Conservation (phyloP, 371 early-diverging fungal genomes). For the Mortierella sp. region DNA sequence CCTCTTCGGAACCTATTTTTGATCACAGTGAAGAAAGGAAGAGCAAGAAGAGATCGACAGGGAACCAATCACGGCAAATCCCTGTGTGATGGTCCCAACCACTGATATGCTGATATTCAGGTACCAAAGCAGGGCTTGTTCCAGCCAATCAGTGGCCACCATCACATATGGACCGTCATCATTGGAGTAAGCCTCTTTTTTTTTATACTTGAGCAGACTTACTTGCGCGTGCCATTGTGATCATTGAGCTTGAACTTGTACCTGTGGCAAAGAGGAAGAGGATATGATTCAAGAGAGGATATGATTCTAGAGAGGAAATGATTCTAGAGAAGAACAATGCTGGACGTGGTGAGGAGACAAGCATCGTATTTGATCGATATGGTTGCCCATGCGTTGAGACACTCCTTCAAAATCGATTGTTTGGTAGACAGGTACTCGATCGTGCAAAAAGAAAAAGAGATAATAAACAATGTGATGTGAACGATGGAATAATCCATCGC, state of each 20-base stretch:
- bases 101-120: not conserved
- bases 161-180: not conserved
- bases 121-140: not conserved
- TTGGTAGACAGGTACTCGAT: not conserved
- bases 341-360: too few species aligned
- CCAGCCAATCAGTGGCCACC: not conserved
- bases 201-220: not conserved
- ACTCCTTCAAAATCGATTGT: not conserved
- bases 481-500: not conserved
- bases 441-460: not conserved
- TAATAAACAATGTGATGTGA: not conserved
- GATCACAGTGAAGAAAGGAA: not conserved
- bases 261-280: too few species aligned
- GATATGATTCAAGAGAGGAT: too few species aligned
- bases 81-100: not conserved
- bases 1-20: constrained; percentile 11
- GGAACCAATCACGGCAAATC: not conserved
- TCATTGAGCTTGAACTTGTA: too few species aligned
- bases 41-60: not conserved
- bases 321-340: too few species aligned
- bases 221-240: too few species aligned
- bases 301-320: too few species aligned
- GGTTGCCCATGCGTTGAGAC: not conserved
- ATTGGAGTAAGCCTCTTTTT: not conserved
- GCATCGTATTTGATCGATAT: not conserved